Evolutionary conservation across 495 filamentous ascomycete genomes (phyloP).

Genomic region (Rostrohypoxylon terebratum): DNA sequence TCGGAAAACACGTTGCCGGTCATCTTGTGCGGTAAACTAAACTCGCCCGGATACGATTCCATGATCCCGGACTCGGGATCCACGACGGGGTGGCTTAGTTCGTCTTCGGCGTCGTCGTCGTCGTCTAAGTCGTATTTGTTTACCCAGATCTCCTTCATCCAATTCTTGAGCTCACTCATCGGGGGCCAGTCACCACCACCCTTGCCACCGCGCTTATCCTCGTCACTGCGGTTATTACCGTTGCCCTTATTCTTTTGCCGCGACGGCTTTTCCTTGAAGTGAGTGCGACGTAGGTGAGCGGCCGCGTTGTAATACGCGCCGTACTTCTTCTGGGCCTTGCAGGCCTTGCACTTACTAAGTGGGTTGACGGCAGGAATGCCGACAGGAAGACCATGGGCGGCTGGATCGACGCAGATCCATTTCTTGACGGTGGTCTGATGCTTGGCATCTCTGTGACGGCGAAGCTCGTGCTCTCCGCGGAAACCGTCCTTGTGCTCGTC

Average conservation of each 20-base stretch:
- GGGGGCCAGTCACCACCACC: conserved; percentile 84
- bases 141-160: conserved; percentile 78
- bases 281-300: conserved; percentile 88
- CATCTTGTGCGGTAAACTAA: conserved; percentile 43
- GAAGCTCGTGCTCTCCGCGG: conserved; percentile 92
- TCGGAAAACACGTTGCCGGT: conserved; percentile 40
- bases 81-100: conserved; percentile 42
- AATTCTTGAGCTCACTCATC: conserved; percentile 83
- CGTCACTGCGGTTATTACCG: conserved; percentile 48
- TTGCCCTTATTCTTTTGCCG: conserved; percentile 56
- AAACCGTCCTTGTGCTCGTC: conserved; percentile 85
- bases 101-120: conserved; percentile 52
- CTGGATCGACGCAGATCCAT: conserved; percentile 74
- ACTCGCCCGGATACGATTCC: conserved; percentile 38
- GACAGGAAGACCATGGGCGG: conserved; percentile 50
- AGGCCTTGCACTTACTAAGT: conserved; percentile 89
- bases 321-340: conserved; percentile 80
- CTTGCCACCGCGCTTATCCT: conserved; percentile 80
- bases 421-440: conserved; percentile 80
- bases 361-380: conserved; percentile 67
- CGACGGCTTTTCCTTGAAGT: conserved; percentile 71
- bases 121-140: conserved; percentile 48
- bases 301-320: conserved; percentile 96
- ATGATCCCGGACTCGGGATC: conserved; percentile 26
- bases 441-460: conserved; percentile 83